Conservation (phyloP, 2,329 filamentous ascomycete genomes). For the Neonectria magnoliae region DNA sequence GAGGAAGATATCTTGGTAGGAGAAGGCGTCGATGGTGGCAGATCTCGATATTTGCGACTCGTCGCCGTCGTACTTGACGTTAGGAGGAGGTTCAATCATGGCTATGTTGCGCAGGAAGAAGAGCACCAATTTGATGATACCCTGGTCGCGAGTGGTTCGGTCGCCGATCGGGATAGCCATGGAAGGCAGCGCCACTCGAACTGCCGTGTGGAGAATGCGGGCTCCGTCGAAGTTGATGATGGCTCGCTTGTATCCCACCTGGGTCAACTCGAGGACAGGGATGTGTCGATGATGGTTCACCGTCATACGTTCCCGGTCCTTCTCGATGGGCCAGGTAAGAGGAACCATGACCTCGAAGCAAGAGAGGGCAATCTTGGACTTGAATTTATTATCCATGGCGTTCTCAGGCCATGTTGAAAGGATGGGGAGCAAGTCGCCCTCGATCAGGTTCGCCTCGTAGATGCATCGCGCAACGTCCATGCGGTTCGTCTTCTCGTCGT, state of each 20-base stretch:
- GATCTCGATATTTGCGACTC: slow-evolving; percentile 90
- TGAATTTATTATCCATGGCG: slow-evolving; percentile 76
- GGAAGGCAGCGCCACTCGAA: slow-evolving; percentile 83
- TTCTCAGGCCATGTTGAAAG: slow-evolving; percentile 83
- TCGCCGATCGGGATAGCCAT: slow-evolving; percentile 84
- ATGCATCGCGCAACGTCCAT: slow-evolving; percentile 95
- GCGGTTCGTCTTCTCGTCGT: slow-evolving; percentile 92
- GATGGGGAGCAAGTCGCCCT: slow-evolving; percentile 90
- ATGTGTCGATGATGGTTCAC: slow-evolving; percentile 93
- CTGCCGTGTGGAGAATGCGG: slow-evolving; percentile 80
- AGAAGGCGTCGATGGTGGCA: slow-evolving; percentile 86
- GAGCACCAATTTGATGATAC: slow-evolving; percentile 89
- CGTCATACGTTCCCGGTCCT: slow-evolving; percentile 82
- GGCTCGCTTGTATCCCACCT: slow-evolving; percentile 88
- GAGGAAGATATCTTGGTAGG: slow-evolving; percentile 89
- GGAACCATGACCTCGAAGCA: slow-evolving; percentile 92
- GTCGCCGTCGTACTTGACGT: slow-evolving; percentile 82
- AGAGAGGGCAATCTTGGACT: slow-evolving; percentile 81
- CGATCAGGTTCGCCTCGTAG: slow-evolving; percentile 90
- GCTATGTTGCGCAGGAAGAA: slow-evolving; percentile 91
- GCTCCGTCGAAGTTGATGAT: slow-evolving; percentile 85
- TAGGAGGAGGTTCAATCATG: slow-evolving; percentile 80
- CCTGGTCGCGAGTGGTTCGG: slow-evolving; percentile 82
- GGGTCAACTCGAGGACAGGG: slow-evolving; percentile 87
- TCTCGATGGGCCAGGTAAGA: slow-evolving; percentile 92